Conservation (phyloP, 78 protist genomes). For the Creolimax fragrantissima region DNA sequence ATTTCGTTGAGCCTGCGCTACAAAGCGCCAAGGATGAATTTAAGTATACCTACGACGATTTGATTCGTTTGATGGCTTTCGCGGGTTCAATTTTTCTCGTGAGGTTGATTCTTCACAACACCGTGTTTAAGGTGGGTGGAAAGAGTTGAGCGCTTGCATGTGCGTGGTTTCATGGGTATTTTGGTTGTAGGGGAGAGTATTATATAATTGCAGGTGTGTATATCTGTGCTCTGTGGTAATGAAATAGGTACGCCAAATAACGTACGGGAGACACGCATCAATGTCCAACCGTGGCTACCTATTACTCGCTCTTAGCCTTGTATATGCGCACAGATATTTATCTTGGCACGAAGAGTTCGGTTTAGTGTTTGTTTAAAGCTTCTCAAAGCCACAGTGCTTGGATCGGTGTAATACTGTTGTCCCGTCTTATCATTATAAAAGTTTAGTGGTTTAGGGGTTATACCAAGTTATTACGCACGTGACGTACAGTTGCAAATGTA, state of each 20-base stretch:
- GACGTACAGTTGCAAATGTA: background rate
- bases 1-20: background rate
- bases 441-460: background rate
- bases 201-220: background rate
- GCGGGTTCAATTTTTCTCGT: background rate
- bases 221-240: background rate
- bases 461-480: background rate
- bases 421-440: background rate
- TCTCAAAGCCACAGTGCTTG: too few species aligned
- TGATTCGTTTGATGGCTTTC: background rate
- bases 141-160: too few species aligned
- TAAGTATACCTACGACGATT: background rate
- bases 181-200: background rate
- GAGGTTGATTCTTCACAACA: background rate
- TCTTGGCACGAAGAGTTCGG: too few species aligned
- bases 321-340: too few species aligned
- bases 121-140: background rate
- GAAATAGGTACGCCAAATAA: too few species aligned
- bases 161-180: too few species aligned
- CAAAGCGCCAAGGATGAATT: background rate
- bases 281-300: too few species aligned
- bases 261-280: too few species aligned
- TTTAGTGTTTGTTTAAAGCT: too few species aligned
- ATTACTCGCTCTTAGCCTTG: too few species aligned
- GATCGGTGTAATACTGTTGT: too few species aligned